These are phyloP conservation scores for Insectozyma bohioensis DNA, from an alignment of 1,139 yeast genomes.

Conservation along the genomic window DNA sequence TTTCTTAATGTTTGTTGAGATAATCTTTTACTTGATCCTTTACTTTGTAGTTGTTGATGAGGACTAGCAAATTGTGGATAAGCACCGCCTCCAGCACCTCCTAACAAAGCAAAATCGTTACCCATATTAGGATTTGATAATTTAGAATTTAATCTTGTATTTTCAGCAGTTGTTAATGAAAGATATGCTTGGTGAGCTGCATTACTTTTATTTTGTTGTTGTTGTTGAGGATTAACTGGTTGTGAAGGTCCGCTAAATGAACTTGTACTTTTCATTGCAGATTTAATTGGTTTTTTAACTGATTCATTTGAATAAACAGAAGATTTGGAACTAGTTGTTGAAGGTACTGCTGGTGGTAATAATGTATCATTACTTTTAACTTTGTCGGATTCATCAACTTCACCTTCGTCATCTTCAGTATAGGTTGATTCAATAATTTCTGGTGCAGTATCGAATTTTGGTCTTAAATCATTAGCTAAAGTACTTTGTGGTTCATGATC, in stretches of 20 bases:
- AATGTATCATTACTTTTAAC: conserved; percentile 16
- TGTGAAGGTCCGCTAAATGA: conserved; percentile 20
- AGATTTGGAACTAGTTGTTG: conserved; percentile 26
- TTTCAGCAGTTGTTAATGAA: conserved; percentile 73
- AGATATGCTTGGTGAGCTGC: conserved; percentile 65
- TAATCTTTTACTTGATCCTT: conserved; percentile 22
- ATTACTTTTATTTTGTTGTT: conserved; percentile 18
- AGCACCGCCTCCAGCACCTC: conserved; percentile 13
- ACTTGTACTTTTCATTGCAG: conserved; percentile 59
- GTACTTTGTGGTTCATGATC: conserved; percentile 2
- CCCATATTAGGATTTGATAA: conserved; percentile 21
- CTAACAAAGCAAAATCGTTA: conserved; percentile 9
- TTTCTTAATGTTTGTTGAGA: conserved; percentile 35
- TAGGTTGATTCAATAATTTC: conserved; percentile 24
- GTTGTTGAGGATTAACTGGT: conserved; percentile 7
- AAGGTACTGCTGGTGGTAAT: conserved; percentile 15
- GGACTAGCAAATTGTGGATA: conserved; percentile 13
- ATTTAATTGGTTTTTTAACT: conserved; percentile 49
- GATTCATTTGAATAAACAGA: conserved; percentile 35
- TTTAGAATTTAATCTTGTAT: conserved; percentile 69
- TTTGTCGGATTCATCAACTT: background rate
- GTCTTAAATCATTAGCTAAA: conserved; percentile 29
- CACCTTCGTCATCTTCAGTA: conserved; percentile 9
- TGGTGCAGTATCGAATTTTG: conserved; percentile 33
- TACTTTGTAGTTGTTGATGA: conserved; percentile 7